These are phyloP conservation scores for Globisporangium cederbergense DNA, from an alignment of 352 stramenopile species.

Conservation along the genomic window DNA sequence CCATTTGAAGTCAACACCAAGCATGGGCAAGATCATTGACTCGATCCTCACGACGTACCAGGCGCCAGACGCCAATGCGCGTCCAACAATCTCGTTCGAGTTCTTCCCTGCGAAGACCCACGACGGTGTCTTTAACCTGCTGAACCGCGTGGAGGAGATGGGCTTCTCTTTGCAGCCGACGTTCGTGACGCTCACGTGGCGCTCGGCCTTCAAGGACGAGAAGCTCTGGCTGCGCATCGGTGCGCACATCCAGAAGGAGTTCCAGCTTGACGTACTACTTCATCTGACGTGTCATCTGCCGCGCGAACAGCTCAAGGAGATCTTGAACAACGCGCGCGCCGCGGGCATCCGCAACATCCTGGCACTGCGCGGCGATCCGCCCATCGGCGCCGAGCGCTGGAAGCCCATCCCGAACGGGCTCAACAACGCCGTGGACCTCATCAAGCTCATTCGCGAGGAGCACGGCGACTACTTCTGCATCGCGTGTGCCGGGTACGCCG, in stretches of 20 bases:
- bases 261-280: conserved; percentile 79
- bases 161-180: conserved; percentile 78
- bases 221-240: conserved; percentile 88
- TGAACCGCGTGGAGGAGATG: conserved; percentile 86
- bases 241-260: conserved; percentile 84
- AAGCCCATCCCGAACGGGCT: conserved; percentile 85
- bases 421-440: conserved; percentile 95
- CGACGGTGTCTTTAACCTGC: conserved; percentile 80
- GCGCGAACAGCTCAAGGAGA: conserved; percentile 54
- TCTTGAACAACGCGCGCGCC: conserved; percentile 63
- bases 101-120: conserved; percentile 88
- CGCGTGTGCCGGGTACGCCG: conserved; percentile 95
- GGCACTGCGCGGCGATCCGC: conserved; percentile 95
- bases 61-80: conserved; percentile 26
- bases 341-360: conserved; percentile 98
- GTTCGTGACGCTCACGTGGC: conserved; percentile 89
- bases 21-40: conserved; percentile 84
- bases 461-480: conserved; percentile 98
- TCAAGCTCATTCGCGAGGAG: conserved; percentile 95
- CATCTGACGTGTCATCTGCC: conserved; percentile 80
- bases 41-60: conserved; percentile 58
- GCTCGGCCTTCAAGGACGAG: conserved; percentile 87
- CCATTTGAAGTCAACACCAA: not conserved
- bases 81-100: conserved; percentile 80
- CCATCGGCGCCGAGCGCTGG: conserved; percentile 89